Conservation (phyloP, 352 stramenopile genomes). For the Globisporangium alternatum region DNA sequence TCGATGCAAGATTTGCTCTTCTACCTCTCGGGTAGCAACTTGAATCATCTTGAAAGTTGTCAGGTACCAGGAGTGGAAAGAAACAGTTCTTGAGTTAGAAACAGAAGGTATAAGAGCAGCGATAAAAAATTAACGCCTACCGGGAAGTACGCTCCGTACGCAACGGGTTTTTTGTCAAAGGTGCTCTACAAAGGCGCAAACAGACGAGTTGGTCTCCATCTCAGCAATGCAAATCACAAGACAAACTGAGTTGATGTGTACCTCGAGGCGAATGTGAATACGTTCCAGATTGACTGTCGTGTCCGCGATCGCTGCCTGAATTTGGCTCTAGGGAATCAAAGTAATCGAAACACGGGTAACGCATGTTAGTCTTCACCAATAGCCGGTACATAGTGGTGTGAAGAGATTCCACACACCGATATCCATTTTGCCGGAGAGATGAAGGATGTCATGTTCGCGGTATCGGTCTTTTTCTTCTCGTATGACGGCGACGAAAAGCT, state of each 20-base stretch:
- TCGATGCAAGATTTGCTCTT: constrained; percentile 61
- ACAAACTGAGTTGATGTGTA: constrained; percentile 11
- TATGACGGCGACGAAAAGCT: constrained; percentile 30
- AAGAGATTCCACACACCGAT: constrained; percentile 24
- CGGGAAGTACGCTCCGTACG: constrained; percentile 58
- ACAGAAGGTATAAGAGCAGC: not conserved
- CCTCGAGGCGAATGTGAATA: constrained; percentile 69
- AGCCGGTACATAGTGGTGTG: not conserved
- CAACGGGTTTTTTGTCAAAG: constrained; percentile 34
- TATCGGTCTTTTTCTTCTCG: constrained; percentile 23
- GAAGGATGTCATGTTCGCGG: constrained; percentile 19
- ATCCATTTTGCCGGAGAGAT: constrained; percentile 68
- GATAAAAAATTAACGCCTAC: constrained; percentile 18
- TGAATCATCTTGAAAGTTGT: constrained; percentile 37
- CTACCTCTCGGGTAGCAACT: constrained; percentile 44
- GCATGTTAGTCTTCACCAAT: not conserved
- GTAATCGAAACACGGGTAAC: not conserved
- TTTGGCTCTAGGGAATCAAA: constrained; percentile 30
- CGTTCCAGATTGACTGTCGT: constrained; percentile 63
- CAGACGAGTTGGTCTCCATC: not conserved
- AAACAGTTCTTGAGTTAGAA: not conserved
- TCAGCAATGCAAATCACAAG: not conserved
- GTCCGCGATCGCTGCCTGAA: constrained; percentile 44
- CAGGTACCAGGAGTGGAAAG: not conserved
- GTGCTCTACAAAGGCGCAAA: constrained; percentile 27